These are phyloP conservation scores for Purpureocillium lavendulum DNA, from an alignment of 2,329 filamentous ascomycete species.

Conservation along the genomic window DNA sequence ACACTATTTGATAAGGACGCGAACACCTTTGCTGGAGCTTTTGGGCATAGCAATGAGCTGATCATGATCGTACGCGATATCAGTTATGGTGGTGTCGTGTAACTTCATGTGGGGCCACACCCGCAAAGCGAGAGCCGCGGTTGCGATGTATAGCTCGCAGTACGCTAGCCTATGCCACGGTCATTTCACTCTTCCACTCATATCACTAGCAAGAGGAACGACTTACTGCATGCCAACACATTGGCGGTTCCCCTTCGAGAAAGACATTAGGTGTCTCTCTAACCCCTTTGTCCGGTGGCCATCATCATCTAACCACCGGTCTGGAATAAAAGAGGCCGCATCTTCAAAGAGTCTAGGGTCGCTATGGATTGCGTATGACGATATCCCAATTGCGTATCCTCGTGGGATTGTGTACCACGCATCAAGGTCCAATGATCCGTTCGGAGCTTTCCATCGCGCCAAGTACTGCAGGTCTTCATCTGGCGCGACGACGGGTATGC, in stretches of 20 bases:
- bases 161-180: not conserved
- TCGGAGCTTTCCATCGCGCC: too few relatives aligned
- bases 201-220: not conserved
- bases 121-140: slow-evolving; percentile 16
- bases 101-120: slow-evolving; percentile 17
- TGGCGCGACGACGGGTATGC: too few relatives aligned
- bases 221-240: slow-evolving; percentile 14
- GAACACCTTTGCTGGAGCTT: not conserved
- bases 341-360: too few relatives aligned
- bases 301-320: slow-evolving; percentile 14
- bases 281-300: slow-evolving; percentile 7
- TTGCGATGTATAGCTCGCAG: slow-evolving; percentile 4
- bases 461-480: too few relatives aligned
- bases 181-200: not conserved
- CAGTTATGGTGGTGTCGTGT: slow-evolving; percentile 17
- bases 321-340: slow-evolving; percentile 9
- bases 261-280: slow-evolving; percentile 10
- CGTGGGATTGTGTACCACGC: too few relatives aligned
- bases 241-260: slow-evolving; percentile 10
- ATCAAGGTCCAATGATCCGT: too few relatives aligned
- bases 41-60: slow-evolving; percentile 14
- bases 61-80: slow-evolving; percentile 20
- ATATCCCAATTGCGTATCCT: too few relatives aligned
- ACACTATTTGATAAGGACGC: not conserved
- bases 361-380: too few relatives aligned